Conservation (phyloP, 2,329 filamentous ascomycete species). For the Coleophoma eucalyptorum region DNA sequence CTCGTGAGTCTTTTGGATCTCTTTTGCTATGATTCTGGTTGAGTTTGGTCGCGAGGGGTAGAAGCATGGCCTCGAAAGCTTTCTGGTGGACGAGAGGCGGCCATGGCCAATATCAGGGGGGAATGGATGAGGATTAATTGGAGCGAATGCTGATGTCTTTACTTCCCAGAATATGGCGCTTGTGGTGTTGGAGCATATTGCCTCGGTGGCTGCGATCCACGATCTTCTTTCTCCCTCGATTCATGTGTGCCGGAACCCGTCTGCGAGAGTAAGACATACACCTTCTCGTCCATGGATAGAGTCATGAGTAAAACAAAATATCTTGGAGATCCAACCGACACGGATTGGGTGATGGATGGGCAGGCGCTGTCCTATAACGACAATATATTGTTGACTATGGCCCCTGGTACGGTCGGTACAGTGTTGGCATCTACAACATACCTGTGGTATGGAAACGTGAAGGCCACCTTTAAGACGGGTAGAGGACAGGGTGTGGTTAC, state of each 20-base stretch:
- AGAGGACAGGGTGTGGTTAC: constrained; percentile 89
- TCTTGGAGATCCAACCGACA: constrained; percentile 73
- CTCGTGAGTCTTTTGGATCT: constrained; percentile 52
- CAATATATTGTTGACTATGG: constrained; percentile 84
- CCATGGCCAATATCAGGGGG: too few relatives aligned
- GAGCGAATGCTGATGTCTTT: constrained; percentile 5
- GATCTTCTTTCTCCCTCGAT: constrained; percentile 76
- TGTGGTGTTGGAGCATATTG: constrained; percentile 95
- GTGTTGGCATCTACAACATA: constrained; percentile 81
- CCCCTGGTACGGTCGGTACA: constrained; percentile 78
- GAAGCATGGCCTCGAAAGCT: neutral
- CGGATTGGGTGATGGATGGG: constrained; percentile 89
- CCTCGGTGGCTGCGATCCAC: constrained; percentile 89
- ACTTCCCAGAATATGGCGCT: constrained; percentile 73
- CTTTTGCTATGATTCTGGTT: neutral
- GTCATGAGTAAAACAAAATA: constrained; percentile 75
- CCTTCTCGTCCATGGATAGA: constrained; percentile 67
- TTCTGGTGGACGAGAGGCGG: too few relatives aligned
- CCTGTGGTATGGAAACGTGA: constrained; percentile 96
- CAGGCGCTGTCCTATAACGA: constrained; percentile 64
- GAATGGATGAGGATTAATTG: neutral
- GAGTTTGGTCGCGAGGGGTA: neutral
- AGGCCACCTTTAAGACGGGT: constrained; percentile 78
- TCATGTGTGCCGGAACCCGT: constrained; percentile 82
- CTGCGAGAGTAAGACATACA: constrained; percentile 72